Evolutionary conservation across 2,329 filamentous ascomycete species (phyloP), one percentile per base, ranked within the genome.

Genomic region (Trichoderma aggressivum): DNA sequence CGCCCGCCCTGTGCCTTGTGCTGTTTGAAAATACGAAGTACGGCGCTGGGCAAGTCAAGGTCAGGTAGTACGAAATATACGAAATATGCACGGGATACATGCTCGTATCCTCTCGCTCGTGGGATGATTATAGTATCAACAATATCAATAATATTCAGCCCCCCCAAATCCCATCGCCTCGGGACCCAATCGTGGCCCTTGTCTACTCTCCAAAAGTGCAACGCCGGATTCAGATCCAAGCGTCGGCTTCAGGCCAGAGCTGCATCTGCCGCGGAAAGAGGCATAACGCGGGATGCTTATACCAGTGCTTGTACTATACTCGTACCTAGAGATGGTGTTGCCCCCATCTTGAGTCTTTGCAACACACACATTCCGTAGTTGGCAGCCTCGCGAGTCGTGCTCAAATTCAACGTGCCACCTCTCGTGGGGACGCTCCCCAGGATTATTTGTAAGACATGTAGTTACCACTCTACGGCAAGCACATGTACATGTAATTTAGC

Each of bases 151-250:
- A 5, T 28, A 28, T 3, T 3, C 5, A 28, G 26, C 26, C 30
- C 36, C 47, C 63, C 63, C 50, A n/a, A 56, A 66, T 58, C 55
- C 64, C 64, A 26, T 47, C 28, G 18, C 14, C 55, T 34, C 18
- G 64, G 64, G 64, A 67, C 64, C 64, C 55, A 67, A 67, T 67
- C 64, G 64, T 26, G 64, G 24, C 55, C 55, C 55, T 67, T 59
- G 64, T 59, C 36, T 21, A n/a, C 53, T 67, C 30, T 47, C 64
- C 64, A 47, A 67, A 47, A 59, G 64, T 58, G 64, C 55, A 67
- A 32, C 64, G 64, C n/a, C 55, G 11, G 18, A 14, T 36, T 26
- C 64, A 47, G 32, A 58, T 28, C 64, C 32, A 58, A 28, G 50
- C 62, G 47, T 65, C 30, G 32, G 32, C 34, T 30, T 43, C 63